A percentile compares a stretch with the other conserved stretches of the same genome.
These are phyloP conservation scores for Pseudocercospora macadamiae DNA, from an alignment of 2,329 filamentous ascomycete species.

Conservation along the genomic window DNA sequence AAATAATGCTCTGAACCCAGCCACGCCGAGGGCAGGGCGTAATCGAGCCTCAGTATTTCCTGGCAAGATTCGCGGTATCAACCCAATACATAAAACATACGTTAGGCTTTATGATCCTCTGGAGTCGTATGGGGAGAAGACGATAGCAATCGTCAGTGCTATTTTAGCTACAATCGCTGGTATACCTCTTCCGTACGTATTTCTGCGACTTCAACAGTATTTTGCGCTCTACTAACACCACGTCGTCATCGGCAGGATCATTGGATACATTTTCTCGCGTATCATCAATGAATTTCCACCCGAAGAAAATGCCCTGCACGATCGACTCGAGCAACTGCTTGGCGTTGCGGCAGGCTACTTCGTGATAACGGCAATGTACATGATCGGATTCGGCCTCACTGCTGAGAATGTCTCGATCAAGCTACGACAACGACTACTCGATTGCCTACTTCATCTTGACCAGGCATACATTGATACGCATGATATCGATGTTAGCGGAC, in stretches of 20 bases:
- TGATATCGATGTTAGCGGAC: constrained; percentile 53
- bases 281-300: constrained; percentile 57
- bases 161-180: constrained; percentile 45
- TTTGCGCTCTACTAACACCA: background rate
- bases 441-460: constrained; percentile 54
- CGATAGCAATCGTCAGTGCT: constrained; percentile 40
- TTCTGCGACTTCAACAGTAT: too few relatives aligned
- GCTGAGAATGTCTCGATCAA: constrained; percentile 54
- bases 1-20: constrained; percentile 5
- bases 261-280: constrained; percentile 50
- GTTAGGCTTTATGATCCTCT: constrained; percentile 52
- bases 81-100: constrained; percentile 54
- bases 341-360: constrained; percentile 54
- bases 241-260: constrained; percentile 30
- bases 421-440: constrained; percentile 51
- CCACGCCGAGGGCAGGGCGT: constrained; percentile 9
- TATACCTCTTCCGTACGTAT: constrained; percentile 40
- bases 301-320: constrained; percentile 45
- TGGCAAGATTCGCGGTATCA: constrained; percentile 32
- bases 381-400: constrained; percentile 54
- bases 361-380: constrained; percentile 53
- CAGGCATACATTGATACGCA: constrained; percentile 56
- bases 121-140: constrained; percentile 44
- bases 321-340: constrained; percentile 48
- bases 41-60: constrained; percentile 10